A percentile compares a stretch with the other conserved stretches of the same genome.
These are phyloP conservation scores for Termitomyces heimii DNA, from an alignment of 768 basidiomycete genomes.

Conservation along the genomic window DNA sequence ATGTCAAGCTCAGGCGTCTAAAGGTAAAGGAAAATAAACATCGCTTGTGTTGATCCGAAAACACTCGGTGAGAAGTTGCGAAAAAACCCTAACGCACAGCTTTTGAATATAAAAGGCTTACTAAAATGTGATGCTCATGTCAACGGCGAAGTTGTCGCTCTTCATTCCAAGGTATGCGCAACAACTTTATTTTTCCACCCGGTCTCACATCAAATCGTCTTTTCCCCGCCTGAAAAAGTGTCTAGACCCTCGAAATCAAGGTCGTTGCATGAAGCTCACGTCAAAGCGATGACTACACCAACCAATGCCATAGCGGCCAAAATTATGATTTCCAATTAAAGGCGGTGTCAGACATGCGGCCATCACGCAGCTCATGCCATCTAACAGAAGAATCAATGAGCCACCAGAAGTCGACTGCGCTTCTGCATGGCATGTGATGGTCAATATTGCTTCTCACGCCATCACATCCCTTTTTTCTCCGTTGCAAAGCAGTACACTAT, in stretches of 20 bases:
- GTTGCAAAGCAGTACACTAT: not conserved
- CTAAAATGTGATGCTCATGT: not conserved
- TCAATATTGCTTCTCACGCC: not conserved
- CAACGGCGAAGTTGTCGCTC: not conserved
- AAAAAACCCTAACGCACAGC: not conserved
- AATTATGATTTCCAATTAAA: not conserved
- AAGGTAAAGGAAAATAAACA: not conserved
- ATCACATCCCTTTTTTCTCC: not conserved
- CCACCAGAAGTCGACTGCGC: conserved; percentile 6
- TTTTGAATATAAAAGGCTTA: not conserved
- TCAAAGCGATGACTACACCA: not conserved
- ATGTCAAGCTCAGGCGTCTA: not conserved
- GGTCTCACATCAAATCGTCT: not conserved
- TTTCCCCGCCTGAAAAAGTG: not conserved
- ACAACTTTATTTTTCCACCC: not conserved
- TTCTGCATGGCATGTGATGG: not conserved
- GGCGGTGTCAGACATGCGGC: conserved; percentile 1
- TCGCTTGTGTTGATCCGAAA: conserved; percentile 1
- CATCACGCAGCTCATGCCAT: conserved; percentile 9
- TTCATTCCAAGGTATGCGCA: not conserved
- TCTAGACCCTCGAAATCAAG: not conserved
- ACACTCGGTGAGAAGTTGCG: not conserved
- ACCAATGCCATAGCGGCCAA: not conserved
- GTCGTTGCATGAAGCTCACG: not conserved
- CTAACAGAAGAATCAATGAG: conserved; percentile 2